Evolutionary conservation across 2,329 filamentous ascomycete genomes (phyloP).

Genomic region (Leptographium galeiforme): DNA sequence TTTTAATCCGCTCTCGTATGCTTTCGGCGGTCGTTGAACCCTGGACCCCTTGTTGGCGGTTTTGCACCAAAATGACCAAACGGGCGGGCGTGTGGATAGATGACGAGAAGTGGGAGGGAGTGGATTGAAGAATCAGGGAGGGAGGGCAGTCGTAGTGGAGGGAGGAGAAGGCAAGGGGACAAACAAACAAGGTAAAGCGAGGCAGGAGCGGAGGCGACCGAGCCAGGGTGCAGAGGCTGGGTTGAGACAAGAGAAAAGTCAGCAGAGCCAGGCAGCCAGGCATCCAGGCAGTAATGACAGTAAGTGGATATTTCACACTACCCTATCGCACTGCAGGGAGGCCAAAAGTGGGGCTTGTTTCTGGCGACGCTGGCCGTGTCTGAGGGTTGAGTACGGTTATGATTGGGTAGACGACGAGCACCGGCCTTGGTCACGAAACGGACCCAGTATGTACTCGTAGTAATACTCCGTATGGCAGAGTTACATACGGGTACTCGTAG

Average conservation of each 20-base stretch:
- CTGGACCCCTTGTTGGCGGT: constrained; percentile 3
- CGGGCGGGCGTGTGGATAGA: constrained; percentile 11
- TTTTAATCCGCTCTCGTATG: neutral
- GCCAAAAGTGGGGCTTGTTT: too few species aligned
- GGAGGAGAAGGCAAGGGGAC: constrained; percentile 5
- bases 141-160: constrained; percentile 11
- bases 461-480: too few species aligned
- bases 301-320: too few species aligned
- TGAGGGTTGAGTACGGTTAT: too few species aligned
- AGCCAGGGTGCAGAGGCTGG: neutral
- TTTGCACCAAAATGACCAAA: constrained; percentile 4
- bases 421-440: too few species aligned
- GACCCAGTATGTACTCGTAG: too few species aligned
- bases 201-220: constrained; percentile 2
- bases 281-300: neutral
- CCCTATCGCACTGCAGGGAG: too few species aligned
- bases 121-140: constrained; percentile 10
- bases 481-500: too few species aligned
- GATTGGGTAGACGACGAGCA: too few species aligned
- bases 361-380: too few species aligned
- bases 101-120: constrained; percentile 12
- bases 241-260: neutral
- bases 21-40: constrained; percentile 1
- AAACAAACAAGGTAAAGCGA: constrained; percentile 4
- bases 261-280: neutral